Evolutionary conservation across 495 filamentous ascomycete species (phyloP).

Genomic region (Podospora didyma): DNA sequence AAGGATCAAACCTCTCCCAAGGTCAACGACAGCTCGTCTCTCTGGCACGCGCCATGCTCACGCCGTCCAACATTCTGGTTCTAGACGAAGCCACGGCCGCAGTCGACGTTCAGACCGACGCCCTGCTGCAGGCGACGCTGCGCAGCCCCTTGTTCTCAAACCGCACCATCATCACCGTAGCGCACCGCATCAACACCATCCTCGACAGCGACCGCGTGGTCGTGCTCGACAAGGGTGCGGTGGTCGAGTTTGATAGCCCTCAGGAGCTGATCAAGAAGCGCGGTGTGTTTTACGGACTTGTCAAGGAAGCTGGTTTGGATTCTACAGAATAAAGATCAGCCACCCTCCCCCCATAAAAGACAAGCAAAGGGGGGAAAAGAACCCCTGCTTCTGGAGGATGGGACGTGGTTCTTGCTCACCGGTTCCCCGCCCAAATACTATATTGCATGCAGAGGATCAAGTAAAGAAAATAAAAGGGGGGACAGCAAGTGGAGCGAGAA

Average conservation of each 20-base stretch:
- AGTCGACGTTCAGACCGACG: conserved; percentile 92
- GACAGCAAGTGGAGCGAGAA: no score
- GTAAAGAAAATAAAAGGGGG: no score
- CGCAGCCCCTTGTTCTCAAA: conserved; percentile 69
- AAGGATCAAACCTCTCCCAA: conserved; percentile 74
- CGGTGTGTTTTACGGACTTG: conserved; percentile 43
- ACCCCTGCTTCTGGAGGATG: neutral
- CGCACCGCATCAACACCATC: conserved; percentile 96
- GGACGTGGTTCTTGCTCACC: neutral
- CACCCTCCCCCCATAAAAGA: neutral
- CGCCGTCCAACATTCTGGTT: conserved; percentile 94
- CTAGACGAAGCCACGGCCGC: conserved; percentile 97
- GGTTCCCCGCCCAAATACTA: no score
- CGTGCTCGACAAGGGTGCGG: conserved; percentile 65
- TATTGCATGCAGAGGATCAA: no score
- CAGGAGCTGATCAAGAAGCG: conserved; percentile 37
- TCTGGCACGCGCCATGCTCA: conserved; percentile 86
- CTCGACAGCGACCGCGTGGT: conserved; percentile 88
- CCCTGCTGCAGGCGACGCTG: conserved; percentile 68
- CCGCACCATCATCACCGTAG: conserved; percentile 96
- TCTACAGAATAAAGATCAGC: conserved; percentile 15
- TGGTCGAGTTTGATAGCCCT: conserved; percentile 46
- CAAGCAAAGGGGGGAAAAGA: neutral
- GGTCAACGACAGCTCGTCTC: conserved; percentile 91
- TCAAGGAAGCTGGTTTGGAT: conserved; percentile 45